A percentile compares a stretch with the other conserved stretches of the same genome.
These are phyloP conservation scores for Globisporangium rhizosaccharum DNA, from an alignment of 352 stramenopile genomes.

Conservation along the genomic window DNA sequence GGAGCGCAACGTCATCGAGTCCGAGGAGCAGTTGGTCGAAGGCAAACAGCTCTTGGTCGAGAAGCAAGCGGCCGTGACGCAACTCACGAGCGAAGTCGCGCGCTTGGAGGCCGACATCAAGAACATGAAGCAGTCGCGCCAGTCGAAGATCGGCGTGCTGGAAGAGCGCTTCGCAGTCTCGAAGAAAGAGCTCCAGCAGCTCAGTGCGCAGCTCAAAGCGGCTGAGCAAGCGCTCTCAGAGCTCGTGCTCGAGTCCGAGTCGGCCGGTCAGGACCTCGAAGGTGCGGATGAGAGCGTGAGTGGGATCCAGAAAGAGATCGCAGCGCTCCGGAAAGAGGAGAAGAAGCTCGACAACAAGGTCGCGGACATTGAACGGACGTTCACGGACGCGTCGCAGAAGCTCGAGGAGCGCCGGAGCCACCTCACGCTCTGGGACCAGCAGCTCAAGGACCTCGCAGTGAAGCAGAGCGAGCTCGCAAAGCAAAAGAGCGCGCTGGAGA, in stretches of 20 bases:
- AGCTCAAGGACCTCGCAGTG: constrained; percentile 87
- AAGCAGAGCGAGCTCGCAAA: constrained; percentile 75
- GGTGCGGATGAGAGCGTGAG: constrained; percentile 46
- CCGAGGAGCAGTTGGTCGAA: constrained; percentile 68
- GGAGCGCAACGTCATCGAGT: constrained; percentile 59
- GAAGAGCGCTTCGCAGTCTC: constrained; percentile 69
- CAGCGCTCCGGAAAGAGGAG: constrained; percentile 50
- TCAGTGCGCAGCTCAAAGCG: constrained; percentile 49
- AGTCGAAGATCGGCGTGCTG: constrained; percentile 75
- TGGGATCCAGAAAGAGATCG: constrained; percentile 56
- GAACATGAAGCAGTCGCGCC: constrained; percentile 73
- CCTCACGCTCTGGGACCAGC: constrained; percentile 84
- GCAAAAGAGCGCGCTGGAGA: constrained; percentile 85
- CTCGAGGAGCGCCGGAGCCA: constrained; percentile 66
- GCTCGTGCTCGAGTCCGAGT: constrained; percentile 67
- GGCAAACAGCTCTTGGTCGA: constrained; percentile 53
- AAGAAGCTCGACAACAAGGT: constrained; percentile 70
- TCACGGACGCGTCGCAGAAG: constrained; percentile 53
- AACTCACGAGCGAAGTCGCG: constrained; percentile 72
- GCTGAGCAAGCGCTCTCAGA: constrained; percentile 70
- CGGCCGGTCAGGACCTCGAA: constrained; percentile 57
- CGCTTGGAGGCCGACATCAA: constrained; percentile 75
- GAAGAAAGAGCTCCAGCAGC: constrained; percentile 72
- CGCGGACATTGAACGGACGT: constrained; percentile 53
- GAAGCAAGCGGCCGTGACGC: constrained; percentile 64